A percentile compares a stretch with the other conserved stretches of the same genome.
Evolutionary conservation across 345 rosid species (phyloP).

Genomic region (Pugionium cornutum): DNA sequence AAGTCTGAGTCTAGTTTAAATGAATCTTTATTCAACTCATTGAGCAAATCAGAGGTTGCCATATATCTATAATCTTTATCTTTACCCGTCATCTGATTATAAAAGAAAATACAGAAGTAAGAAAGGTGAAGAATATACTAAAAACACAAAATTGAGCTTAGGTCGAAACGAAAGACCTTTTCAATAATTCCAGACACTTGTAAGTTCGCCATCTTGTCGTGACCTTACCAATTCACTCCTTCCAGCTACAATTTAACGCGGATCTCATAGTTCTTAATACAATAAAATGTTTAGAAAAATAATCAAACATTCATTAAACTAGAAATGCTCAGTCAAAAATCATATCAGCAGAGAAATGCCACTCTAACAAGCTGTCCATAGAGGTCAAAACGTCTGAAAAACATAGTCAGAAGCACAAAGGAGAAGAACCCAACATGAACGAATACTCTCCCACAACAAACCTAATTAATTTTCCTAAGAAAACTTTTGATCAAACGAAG

Average conservation of each 20-base stretch:
- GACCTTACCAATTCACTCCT: no score
- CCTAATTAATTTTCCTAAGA: constrained; percentile 21
- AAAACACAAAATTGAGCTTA: not conserved
- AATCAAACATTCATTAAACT: constrained; percentile 16
- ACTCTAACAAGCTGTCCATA: not conserved
- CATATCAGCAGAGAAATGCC: constrained; percentile 29
- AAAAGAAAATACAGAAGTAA: constrained; percentile 6
- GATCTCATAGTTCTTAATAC: not conserved
- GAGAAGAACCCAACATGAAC: constrained; percentile 1
- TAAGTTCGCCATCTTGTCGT: no score
- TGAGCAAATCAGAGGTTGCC: no score
- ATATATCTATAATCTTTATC: no score
- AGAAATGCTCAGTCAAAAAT: not conserved
- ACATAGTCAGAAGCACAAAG: not conserved
- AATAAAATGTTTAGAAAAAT: not conserved
- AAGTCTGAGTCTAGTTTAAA: no score
- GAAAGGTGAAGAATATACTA: not conserved
- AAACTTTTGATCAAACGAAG: constrained; percentile 1
- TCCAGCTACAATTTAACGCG: constrained; percentile 19
- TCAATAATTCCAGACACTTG: no score
- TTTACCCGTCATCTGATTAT: constrained; percentile 41
- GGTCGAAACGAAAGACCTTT: no score
- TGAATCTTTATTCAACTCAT: no score
- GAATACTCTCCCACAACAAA: constrained; percentile 1
- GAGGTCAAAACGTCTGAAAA: not conserved